phyloP scores from a whole-genome alignment of 2,329 filamentous ascomycete species.

The Colletotrichum simmondsii region DNA sequence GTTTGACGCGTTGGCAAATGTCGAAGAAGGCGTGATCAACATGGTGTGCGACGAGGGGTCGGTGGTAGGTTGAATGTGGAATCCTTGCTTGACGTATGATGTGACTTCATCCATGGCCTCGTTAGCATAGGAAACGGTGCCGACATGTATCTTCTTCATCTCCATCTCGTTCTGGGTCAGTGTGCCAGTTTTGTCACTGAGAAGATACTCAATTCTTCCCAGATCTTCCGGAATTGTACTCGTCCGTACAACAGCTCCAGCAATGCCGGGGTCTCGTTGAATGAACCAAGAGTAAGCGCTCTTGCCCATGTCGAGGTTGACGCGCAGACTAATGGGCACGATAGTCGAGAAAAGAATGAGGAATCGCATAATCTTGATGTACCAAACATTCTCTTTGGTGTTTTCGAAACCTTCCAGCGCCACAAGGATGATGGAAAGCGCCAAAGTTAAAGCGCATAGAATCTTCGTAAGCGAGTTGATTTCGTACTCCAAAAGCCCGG shows the following conservation, averaged over 20 bases:
- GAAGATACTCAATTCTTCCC: slow-evolving; percentile 92
- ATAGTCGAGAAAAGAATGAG: slow-evolving; percentile 99
- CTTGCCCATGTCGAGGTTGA: slow-evolving; percentile 97
- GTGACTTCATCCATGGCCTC: slow-evolving; percentile 98
- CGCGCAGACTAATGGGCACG: slow-evolving; percentile 94
- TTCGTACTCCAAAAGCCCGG: slow-evolving; percentile 91
- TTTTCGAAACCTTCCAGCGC: slow-evolving; percentile 84
- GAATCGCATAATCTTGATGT: slow-evolving; percentile 98
- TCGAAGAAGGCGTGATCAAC: slow-evolving; percentile 82
- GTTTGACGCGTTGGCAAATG: slow-evolving; percentile 69
- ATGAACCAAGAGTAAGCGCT: slow-evolving; percentile 97
- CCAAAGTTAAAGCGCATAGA: slow-evolving; percentile 86
- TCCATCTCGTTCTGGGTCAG: slow-evolving; percentile 99
- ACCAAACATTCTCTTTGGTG: slow-evolving; percentile 79
- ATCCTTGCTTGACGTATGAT: slow-evolving; percentile 86
- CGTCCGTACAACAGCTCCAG: slow-evolving; percentile 91
- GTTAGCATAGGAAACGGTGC: slow-evolving; percentile 97
- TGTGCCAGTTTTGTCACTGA: slow-evolving; percentile 98
- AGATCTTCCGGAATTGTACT: slow-evolving; percentile 98
- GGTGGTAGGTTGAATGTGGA: slow-evolving; percentile 65
- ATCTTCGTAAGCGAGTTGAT: slow-evolving; percentile 99
- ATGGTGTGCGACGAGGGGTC: slow-evolving; percentile 55
- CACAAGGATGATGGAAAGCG: slow-evolving; percentile 88
- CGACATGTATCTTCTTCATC: slow-evolving; percentile 98
- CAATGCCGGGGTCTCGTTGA: slow-evolving; percentile 88